phyloP scores from a whole-genome alignment of 1,139 yeast species.

The Chernovozyma sophiae-reginae region DNA sequence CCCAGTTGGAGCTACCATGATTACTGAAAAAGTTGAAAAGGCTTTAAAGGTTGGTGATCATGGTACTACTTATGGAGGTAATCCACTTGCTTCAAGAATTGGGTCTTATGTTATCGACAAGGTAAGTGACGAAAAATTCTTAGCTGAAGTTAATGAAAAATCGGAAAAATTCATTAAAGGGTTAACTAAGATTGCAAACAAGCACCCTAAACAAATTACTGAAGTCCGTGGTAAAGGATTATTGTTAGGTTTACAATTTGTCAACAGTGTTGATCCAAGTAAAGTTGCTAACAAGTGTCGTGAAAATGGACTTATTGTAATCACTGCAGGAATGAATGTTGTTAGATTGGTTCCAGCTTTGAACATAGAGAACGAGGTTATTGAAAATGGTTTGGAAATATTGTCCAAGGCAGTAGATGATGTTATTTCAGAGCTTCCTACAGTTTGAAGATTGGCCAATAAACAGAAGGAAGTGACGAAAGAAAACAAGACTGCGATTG shows the following conservation, averaged over 20 bases:
- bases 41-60: slow-evolving; percentile 86
- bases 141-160: slow-evolving; percentile 54
- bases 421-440: background rate
- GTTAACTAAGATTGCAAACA: slow-evolving; percentile 48
- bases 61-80: slow-evolving; percentile 97
- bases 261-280: slow-evolving; percentile 53
- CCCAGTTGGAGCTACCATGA: slow-evolving; percentile 93
- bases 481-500: no score
- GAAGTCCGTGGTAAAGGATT: slow-evolving; percentile 87
- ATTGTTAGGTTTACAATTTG: slow-evolving; percentile 76
- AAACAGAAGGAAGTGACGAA: no score
- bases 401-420: slow-evolving; percentile 33
- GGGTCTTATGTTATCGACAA: slow-evolving; percentile 72
- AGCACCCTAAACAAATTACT: slow-evolving; percentile 55
- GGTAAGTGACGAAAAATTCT: slow-evolving; percentile 58
- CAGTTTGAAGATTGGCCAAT: no score
- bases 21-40: slow-evolving; percentile 71
- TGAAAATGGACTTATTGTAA: slow-evolving; percentile 73
- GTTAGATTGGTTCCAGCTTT: slow-evolving; percentile 89
- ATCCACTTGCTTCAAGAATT: slow-evolving; percentile 84
- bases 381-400: slow-evolving; percentile 66
- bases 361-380: slow-evolving; percentile 67
- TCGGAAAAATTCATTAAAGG: slow-evolving; percentile 51
- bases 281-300: slow-evolving; percentile 64
- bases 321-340: slow-evolving; percentile 90